phyloP scores from a whole-genome alignment of 257 asterid genomes.

The Solanum sejunctum region DNA sequence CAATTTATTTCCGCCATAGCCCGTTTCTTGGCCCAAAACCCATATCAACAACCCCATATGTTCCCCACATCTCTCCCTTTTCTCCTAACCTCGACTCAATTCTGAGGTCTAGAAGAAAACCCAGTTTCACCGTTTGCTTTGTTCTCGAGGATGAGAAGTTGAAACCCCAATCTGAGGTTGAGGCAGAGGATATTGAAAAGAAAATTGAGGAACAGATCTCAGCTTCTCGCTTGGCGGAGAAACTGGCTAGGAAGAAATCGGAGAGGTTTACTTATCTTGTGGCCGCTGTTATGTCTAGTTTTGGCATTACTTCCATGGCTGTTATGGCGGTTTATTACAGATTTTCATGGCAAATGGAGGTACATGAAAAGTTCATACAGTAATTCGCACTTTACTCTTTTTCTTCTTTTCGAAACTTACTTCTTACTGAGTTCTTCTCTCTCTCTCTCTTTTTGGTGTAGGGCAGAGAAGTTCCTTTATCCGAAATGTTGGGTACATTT shows the following conservation, averaged over 20 bases:
- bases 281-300: background rate
- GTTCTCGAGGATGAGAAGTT: slow-evolving; percentile 43
- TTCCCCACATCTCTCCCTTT: background rate
- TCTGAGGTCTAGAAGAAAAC: slow-evolving; percentile 15
- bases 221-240: slow-evolving; percentile 29
- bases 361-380: background rate
- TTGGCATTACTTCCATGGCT: slow-evolving; percentile 1
- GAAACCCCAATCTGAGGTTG: background rate
- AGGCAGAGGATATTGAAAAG: slow-evolving; percentile 9
- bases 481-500: slow-evolving; percentile 94
- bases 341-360: slow-evolving; percentile 4
- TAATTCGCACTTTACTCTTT: background rate
- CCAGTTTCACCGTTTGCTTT: slow-evolving; percentile 39
- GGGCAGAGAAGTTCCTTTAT: slow-evolving; percentile 79
- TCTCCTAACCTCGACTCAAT: background rate
- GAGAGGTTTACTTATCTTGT: slow-evolving; percentile 75
- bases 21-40: slow-evolving; percentile 30
- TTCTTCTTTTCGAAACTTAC: background rate
- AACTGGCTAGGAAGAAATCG: slow-evolving; percentile 61
- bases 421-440: background rate
- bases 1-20: slow-evolving; percentile 6
- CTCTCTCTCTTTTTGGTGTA: background rate
- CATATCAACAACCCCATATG: background rate
- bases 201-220: slow-evolving; percentile 24
- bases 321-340: background rate